These are phyloP conservation scores for Eucalyptus pauciflora DNA, from an alignment of 345 rosid species.

Conservation along the genomic window DNA sequence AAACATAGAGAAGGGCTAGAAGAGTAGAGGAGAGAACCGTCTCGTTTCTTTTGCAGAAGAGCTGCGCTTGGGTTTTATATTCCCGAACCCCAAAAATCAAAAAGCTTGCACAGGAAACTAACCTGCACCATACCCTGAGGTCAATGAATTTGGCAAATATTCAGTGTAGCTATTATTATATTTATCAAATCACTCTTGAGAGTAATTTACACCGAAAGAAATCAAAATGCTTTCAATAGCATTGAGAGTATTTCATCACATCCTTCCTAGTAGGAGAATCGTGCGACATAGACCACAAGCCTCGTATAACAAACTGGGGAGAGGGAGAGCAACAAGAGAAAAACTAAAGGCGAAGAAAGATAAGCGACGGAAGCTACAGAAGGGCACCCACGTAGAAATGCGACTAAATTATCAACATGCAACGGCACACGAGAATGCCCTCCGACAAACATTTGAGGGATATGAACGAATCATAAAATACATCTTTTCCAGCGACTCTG, in stretches of 20 bases:
- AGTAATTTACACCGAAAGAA: background rate
- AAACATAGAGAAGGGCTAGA: background rate
- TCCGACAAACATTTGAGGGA: slow-evolving; percentile 2
- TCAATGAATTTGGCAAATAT: background rate
- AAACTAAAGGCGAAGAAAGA: background rate
- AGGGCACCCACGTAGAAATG: slow-evolving; percentile 12
- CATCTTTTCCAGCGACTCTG: slow-evolving; percentile 6
- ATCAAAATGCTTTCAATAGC: background rate
- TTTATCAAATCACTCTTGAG: background rate
- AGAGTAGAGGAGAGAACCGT: background rate
- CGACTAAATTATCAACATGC: slow-evolving; percentile 13
- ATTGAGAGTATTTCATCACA: background rate
- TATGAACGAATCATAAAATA: slow-evolving; percentile 11
- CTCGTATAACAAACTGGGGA: background rate
- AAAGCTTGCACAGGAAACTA: background rate
- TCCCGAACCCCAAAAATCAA: background rate
- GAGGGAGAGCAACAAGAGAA: background rate
- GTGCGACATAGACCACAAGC: background rate
- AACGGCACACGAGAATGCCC: slow-evolving; percentile 14
- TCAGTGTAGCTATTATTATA: background rate
- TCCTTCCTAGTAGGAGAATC: background rate
- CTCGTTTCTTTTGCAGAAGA: background rate
- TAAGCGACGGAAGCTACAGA: background rate
- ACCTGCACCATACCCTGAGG: background rate
- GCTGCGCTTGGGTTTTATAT: background rate